Percentiles rank a stretch among this genome's conserved stretches.
Conservation (phyloP, 1,284 basidiomycete species). For the Schizophyllum amplum region DNA sequence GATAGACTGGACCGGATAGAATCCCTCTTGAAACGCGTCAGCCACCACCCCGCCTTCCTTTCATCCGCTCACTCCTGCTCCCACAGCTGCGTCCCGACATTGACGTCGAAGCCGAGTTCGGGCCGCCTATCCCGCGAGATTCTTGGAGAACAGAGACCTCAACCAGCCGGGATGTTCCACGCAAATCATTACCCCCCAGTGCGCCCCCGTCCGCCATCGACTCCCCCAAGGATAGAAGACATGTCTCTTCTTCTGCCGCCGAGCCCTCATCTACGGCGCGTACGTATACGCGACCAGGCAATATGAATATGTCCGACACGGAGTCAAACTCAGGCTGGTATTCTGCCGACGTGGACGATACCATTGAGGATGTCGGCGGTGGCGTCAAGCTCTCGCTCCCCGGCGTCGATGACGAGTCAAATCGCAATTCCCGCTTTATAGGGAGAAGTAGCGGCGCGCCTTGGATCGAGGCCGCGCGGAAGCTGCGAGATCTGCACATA, state of each 20-base stretch:
- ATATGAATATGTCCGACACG: no score
- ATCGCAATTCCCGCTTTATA: slow-evolving; percentile 37
- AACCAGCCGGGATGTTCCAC: neutral
- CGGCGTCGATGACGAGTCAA: slow-evolving; percentile 23
- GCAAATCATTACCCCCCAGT: slow-evolving; percentile 5
- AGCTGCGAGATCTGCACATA: slow-evolving; percentile 43
- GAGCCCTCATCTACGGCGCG: no score
- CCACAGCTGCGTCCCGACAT: slow-evolving; percentile 57
- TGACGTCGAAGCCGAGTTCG: slow-evolving; percentile 62
- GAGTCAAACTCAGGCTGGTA: slow-evolving; percentile 25
- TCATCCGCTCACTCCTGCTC: slow-evolving; percentile 7
- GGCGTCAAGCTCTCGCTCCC: slow-evolving; percentile 23
- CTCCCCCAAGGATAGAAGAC: slow-evolving; percentile 3
- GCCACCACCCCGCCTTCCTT: neutral
- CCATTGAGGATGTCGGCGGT: slow-evolving; percentile 26
- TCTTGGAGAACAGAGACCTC: slow-evolving; percentile 57
- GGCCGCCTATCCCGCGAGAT: slow-evolving; percentile 59
- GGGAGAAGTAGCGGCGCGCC: slow-evolving; percentile 54
- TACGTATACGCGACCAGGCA: no score
- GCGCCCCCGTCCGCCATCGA: slow-evolving; percentile 11
- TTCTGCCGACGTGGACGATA: slow-evolving; percentile 33
- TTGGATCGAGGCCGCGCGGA: slow-evolving; percentile 43
- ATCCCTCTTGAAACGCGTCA: slow-evolving; percentile 54
- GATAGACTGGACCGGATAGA: slow-evolving; percentile 70
- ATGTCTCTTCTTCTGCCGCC: no score